phyloP scores from a whole-genome alignment of 2,329 filamentous ascomycete species.

The Colletotrichum chrysophilum region DNA sequence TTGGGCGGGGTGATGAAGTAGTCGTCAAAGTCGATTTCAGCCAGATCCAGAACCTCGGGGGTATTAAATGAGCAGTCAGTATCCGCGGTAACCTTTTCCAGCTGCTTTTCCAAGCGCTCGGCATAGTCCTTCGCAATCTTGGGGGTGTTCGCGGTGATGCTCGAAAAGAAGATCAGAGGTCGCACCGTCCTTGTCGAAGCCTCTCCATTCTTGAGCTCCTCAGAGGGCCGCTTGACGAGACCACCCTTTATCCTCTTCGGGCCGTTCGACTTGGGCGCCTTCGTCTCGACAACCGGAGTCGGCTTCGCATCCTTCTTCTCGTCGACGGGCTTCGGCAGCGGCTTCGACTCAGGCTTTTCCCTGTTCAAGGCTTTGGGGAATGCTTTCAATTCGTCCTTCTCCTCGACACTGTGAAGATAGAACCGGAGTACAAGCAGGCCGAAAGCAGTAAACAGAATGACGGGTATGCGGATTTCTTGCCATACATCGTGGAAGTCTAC shows the following conservation, averaged over 20 bases:
- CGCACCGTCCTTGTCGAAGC: slow-evolving; percentile 60
- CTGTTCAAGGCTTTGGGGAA: slow-evolving; percentile 8
- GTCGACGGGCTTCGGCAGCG: slow-evolving; percentile 6
- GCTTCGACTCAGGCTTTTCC: background rate
- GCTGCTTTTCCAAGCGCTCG: slow-evolving; percentile 56
- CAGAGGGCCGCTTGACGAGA: slow-evolving; percentile 25
- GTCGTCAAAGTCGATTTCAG: slow-evolving; percentile 90
- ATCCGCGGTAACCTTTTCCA: slow-evolving; percentile 51
- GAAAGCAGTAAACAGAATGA: slow-evolving; percentile 15
- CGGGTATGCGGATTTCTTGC: slow-evolving; percentile 23
- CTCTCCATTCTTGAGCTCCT: slow-evolving; percentile 26
- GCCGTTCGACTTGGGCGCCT: slow-evolving; percentile 38
- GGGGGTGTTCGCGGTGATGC: slow-evolving; percentile 83
- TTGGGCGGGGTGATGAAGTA: slow-evolving; percentile 84
- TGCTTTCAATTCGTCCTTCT: slow-evolving; percentile 16
- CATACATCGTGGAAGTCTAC: slow-evolving; percentile 19
- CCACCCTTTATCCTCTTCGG: slow-evolving; percentile 57
- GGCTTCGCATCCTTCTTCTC: slow-evolving; percentile 11
- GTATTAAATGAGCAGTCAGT: slow-evolving; percentile 48
- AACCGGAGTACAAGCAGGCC: slow-evolving; percentile 17
- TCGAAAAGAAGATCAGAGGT: slow-evolving; percentile 86
- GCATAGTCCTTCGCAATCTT: slow-evolving; percentile 70
- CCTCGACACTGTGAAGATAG: slow-evolving; percentile 17
- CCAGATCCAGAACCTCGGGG: slow-evolving; percentile 76
- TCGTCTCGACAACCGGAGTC: slow-evolving; percentile 29